These are phyloP conservation scores for Paecilomyces niveus DNA, from an alignment of 2,329 filamentous ascomycete species.

Conservation along the genomic window DNA sequence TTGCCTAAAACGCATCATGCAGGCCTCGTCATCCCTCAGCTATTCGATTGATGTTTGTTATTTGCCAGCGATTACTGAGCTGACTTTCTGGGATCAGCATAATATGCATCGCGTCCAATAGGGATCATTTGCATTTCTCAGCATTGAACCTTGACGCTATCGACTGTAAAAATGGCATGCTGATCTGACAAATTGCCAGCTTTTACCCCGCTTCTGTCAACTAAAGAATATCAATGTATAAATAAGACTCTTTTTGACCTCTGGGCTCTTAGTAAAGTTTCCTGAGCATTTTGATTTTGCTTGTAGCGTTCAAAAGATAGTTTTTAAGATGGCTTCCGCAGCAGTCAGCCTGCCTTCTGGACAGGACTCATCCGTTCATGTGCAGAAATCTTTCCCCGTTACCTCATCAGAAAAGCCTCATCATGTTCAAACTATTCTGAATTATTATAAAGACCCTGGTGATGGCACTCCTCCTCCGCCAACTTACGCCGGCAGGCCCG, in stretches of 20 bases:
- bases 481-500: constrained; percentile 26
- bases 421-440: constrained; percentile 37
- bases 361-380: constrained; percentile 5
- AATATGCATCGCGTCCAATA: constrained; percentile 3
- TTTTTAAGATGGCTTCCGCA: constrained; percentile 20
- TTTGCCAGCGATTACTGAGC: background rate
- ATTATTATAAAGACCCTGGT: constrained; percentile 40
- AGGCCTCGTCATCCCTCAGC: background rate
- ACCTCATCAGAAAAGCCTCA: constrained; percentile 17
- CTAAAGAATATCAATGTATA: background rate
- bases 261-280: background rate
- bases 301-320: background rate
- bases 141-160: constrained; percentile 14
- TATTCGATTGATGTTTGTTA: background rate
- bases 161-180: constrained; percentile 20
- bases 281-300: background rate
- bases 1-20: background rate
- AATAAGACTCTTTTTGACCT: background rate
- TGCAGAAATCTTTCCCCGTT: constrained; percentile 8
- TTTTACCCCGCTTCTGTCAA: constrained; percentile 8
- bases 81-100: background rate
- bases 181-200: constrained; percentile 23
- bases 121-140: constrained; percentile 18
- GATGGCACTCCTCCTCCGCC: constrained; percentile 38
- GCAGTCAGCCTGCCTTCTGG: constrained; percentile 16